Evolutionary conservation across 371 early-diverging fungal genomes (phyloP).

Genomic region (Apophysomyces sp.): DNA sequence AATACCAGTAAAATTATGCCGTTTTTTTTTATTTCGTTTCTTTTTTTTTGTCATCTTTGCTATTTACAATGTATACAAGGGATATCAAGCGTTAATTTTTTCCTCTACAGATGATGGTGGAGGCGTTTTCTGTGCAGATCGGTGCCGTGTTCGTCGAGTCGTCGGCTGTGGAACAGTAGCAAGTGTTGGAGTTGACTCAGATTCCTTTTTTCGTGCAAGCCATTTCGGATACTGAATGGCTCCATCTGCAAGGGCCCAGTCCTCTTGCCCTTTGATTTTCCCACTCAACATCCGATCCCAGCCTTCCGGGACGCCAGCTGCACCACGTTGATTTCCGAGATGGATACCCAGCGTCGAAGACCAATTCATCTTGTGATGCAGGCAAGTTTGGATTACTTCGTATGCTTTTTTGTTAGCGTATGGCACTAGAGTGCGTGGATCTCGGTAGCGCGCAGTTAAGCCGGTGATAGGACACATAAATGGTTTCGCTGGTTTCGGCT

Average conservation of each 20-base stretch:
- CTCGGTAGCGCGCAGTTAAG: conserved; percentile 62
- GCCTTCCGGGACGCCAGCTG: conserved; percentile 39
- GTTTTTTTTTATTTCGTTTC: too few relatives aligned
- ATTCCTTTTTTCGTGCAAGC: neutral
- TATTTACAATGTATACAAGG: conserved; percentile 1
- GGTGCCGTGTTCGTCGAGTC: neutral
- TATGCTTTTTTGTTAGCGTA: conserved; percentile 66
- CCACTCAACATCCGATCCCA: conserved; percentile 23
- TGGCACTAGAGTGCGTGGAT: conserved; percentile 62
- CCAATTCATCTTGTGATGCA: conserved; percentile 45
- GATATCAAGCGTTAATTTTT: neutral
- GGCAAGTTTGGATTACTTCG: conserved; percentile 38
- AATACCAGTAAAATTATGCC: too few relatives aligned
- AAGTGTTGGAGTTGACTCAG: neutral
- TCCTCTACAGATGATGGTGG: neutral
- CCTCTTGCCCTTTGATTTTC: neutral
- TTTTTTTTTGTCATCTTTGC: neutral
- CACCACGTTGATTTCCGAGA: conserved; percentile 28
- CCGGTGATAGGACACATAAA: conserved; percentile 66
- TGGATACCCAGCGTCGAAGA: conserved; percentile 29
- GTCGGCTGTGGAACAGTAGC: neutral
- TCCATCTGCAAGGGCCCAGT: conserved; percentile 4
- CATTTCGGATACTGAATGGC: conserved; percentile 5
- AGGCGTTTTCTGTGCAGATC: neutral
- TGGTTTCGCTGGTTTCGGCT: conserved; percentile 35